phyloP scores from a whole-genome alignment of 23 red algal genomes.

The Gracilaria gracilis region DNA sequence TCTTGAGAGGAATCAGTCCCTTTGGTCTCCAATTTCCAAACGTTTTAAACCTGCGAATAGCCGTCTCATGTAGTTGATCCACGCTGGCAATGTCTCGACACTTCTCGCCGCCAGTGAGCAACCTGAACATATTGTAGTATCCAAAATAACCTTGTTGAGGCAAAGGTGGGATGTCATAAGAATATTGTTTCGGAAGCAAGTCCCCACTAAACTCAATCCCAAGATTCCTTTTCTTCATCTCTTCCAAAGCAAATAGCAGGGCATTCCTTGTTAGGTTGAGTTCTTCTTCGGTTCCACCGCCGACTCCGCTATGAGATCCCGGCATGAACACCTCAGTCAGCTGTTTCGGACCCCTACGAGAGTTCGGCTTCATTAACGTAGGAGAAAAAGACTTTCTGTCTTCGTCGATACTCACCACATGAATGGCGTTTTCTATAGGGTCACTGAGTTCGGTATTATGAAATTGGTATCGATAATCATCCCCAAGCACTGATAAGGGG shows the following conservation, averaged over 20 bases:
- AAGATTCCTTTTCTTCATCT: conserved; percentile 33
- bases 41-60: conserved; percentile 12
- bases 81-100: conserved; percentile 15
- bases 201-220: conserved; percentile 41
- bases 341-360: conserved; percentile 33
- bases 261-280: not conserved
- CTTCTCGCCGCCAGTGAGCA: conserved; percentile 18
- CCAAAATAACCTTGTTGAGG: not conserved
- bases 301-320: conserved; percentile 62
- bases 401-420: conserved; percentile 65
- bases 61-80: conserved; percentile 39
- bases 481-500: conserved; percentile 6
- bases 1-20: conserved; percentile 4
- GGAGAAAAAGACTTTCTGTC: conserved; percentile 36
- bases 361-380: conserved; percentile 44
- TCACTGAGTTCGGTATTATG: conserved; percentile 52
- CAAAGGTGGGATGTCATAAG: not conserved
- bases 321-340: conserved; percentile 52
- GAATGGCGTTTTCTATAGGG: conserved; percentile 57
- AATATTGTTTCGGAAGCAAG: conserved; percentile 18
- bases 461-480: conserved; percentile 54
- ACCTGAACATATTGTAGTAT: conserved; percentile 6
- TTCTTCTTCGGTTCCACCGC: conserved; percentile 31
- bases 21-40: conserved; percentile 31
- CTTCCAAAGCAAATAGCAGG: conserved; percentile 31